Percentiles rank a stretch among this genome's conserved stretches.
Conservation (phyloP, 2,329 filamentous ascomycete genomes). For the Colletotrichum filicis region DNA sequence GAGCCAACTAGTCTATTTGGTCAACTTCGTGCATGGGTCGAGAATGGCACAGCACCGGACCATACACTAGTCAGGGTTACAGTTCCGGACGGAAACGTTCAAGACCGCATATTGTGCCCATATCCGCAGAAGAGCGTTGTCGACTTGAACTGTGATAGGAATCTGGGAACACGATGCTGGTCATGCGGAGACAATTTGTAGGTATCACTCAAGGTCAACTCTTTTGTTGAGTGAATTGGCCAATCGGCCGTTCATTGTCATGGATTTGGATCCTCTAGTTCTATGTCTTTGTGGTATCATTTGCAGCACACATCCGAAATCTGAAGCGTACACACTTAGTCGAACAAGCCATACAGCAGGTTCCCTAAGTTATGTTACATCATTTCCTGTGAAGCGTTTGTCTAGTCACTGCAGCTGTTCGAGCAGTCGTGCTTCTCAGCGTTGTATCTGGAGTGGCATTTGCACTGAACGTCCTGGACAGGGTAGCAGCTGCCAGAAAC, state of each 20-base stretch:
- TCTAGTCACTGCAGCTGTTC: neutral
- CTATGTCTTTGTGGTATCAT: neutral
- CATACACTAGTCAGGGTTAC: conserved; percentile 1
- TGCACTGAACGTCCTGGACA: neutral
- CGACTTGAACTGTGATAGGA: conserved; percentile 6
- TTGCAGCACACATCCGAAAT: neutral
- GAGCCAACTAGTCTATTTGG: conserved; percentile 23
- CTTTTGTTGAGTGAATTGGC: neutral
- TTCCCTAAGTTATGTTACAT: too few species aligned
- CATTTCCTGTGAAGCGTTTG: too few species aligned
- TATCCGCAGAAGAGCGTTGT: conserved; percentile 42
- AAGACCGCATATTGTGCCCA: conserved; percentile 49
- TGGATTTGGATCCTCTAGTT: neutral
- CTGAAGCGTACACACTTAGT: too few species aligned
- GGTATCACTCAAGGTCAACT: too few species aligned
- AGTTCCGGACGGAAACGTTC: neutral
- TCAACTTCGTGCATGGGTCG: conserved; percentile 34
- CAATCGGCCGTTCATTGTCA: neutral
- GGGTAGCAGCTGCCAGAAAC: neutral
- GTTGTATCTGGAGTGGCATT: conserved; percentile 3
- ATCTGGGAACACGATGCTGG: neutral
- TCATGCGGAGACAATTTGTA: neutral
- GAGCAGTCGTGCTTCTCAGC: conserved; percentile 6
- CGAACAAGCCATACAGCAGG: too few species aligned
- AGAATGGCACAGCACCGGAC: conserved; percentile 35